phyloP scores from a whole-genome alignment of 768 basidiomycete genomes.

The Serendipita vermifera region DNA sequence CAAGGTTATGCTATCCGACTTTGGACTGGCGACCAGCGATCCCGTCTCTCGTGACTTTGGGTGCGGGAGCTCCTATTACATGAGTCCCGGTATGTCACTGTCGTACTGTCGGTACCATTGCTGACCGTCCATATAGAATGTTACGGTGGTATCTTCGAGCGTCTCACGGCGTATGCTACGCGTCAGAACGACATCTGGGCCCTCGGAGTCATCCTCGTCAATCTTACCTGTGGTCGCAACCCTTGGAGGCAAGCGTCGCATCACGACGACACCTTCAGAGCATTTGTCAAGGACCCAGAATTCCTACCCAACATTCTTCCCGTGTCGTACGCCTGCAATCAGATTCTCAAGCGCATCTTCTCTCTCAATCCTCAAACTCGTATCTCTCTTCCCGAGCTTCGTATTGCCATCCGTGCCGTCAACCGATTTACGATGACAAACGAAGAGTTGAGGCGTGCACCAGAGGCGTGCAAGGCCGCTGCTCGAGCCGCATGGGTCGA shows the following conservation, averaged over 20 bases:
- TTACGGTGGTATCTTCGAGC: conserved; percentile 49
- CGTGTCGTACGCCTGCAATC: conserved; percentile 53
- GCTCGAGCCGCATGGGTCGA: conserved; percentile 4
- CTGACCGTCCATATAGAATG: conserved; percentile 24
- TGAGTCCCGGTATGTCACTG: conserved; percentile 57
- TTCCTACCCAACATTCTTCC: conserved; percentile 58
- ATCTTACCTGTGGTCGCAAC: conserved; percentile 87
- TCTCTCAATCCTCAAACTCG: conserved; percentile 47
- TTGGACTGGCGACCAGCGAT: conserved; percentile 67
- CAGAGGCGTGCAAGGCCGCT: conserved; percentile 4
- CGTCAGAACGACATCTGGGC: conserved; percentile 93
- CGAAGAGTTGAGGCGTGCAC: conserved; percentile 27
- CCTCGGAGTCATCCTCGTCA: conserved; percentile 88
- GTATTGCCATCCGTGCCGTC: conserved; percentile 39
- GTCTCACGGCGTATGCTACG: conserved; percentile 64
- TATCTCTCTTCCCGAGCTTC: conserved; percentile 49
- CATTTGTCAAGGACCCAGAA: conserved; percentile 54
- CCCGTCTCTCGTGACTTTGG: conserved; percentile 75
- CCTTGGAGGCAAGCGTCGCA: conserved; percentile 85
- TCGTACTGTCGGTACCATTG: neutral
- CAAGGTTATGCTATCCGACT: conserved; percentile 30
- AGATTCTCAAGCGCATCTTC: conserved; percentile 60
- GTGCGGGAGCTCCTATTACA: conserved; percentile 96
- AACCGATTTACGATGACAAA: conserved; percentile 50
- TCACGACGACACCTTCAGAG: conserved; percentile 62